Conservation (phyloP, 306 rosid genomes). For the Corylus avellana region DNA sequence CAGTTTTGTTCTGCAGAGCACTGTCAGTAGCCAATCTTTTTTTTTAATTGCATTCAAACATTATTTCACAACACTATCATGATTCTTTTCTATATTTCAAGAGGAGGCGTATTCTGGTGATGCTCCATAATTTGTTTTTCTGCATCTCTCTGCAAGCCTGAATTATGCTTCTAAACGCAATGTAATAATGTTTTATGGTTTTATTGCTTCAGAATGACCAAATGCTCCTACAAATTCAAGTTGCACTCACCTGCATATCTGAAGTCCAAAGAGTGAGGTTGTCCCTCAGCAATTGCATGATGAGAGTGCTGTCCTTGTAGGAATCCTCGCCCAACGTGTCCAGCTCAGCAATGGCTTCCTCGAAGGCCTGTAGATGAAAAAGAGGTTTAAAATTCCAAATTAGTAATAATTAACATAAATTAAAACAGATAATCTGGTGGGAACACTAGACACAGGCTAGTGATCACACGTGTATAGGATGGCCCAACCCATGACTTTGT, state of each 20-base stretch:
- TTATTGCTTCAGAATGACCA: neutral
- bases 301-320: slow-evolving; percentile 86
- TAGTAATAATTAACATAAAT: neutral
- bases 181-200: neutral
- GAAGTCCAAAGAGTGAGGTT: slow-evolving; percentile 90
- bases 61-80: neutral
- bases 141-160: neutral
- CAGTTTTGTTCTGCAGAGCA: neutral
- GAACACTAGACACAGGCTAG: too few species aligned
- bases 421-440: neutral
- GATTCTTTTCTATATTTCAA: neutral
- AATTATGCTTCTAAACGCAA: neutral
- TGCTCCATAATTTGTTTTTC: neutral
- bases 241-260: slow-evolving; percentile 64
- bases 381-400: slow-evolving; percentile 12
- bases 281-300: slow-evolving; percentile 84
- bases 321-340: slow-evolving; percentile 87
- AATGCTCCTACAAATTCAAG: neutral
- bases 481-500: too few species aligned
- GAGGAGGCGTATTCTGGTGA: neutral
- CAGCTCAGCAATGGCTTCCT: slow-evolving; percentile 88
- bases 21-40: neutral
- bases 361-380: slow-evolving; percentile 57
- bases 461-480: too few species aligned
- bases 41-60: neutral